Evolutionary conservation across 768 basidiomycete species (phyloP).

Genomic region (Tulasnella sp.): DNA sequence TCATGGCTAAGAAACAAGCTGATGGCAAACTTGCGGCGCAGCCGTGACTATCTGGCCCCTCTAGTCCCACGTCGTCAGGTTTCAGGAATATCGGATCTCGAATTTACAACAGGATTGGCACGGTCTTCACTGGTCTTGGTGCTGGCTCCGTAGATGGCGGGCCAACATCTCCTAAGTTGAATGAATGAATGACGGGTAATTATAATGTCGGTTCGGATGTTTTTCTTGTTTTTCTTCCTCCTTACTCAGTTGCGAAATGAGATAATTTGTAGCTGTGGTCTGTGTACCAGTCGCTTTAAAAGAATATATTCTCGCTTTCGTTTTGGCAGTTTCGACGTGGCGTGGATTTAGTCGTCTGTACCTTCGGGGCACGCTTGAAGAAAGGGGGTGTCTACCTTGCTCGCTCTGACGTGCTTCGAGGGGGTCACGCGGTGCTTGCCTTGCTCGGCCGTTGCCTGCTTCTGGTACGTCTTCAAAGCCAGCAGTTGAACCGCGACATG

Average conservation of each 20-base stretch:
- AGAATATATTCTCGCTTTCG: background rate
- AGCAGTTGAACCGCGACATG: no score
- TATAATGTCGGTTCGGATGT: background rate
- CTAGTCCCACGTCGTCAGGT: background rate
- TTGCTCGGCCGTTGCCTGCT: background rate
- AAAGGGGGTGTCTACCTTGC: constrained; percentile 10
- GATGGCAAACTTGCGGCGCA: background rate
- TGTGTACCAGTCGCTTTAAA: background rate
- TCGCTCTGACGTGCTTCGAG: background rate
- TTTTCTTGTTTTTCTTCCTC: constrained; percentile 4
- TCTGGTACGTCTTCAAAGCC: no score
- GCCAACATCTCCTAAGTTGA: background rate
- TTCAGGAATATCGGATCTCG: background rate
- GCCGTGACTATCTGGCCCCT: background rate
- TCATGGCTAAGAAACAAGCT: constrained; percentile 72
- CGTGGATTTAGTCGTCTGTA: background rate
- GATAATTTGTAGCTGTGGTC: no score
- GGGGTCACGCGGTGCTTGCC: background rate
- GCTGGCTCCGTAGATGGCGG: background rate
- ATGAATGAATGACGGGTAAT: background rate
- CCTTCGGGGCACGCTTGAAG: background rate
- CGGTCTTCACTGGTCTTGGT: constrained; percentile 4
- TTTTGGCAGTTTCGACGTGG: background rate
- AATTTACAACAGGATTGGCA: background rate
- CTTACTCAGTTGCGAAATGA: constrained; percentile 3